A percentile compares a stretch with the other conserved stretches of the same genome.
These are phyloP conservation scores for Globisporangium rhizosaccharum DNA, from an alignment of 352 stramenopile genomes.

Conservation along the genomic window DNA sequence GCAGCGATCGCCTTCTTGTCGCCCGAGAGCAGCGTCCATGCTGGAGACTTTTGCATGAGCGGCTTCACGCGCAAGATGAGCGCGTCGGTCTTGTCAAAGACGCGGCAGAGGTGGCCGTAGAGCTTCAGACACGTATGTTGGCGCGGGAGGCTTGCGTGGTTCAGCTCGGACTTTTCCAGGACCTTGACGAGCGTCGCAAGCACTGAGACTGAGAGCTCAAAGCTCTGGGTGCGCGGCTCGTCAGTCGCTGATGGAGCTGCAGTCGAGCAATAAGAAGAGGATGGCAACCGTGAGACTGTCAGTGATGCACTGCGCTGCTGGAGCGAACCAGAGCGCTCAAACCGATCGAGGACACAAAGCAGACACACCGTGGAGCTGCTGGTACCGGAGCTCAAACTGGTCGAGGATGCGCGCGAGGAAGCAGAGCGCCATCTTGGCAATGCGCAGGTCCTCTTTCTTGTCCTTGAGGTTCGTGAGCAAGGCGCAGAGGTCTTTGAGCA, in stretches of 20 bases:
- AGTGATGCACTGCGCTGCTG: neutral
- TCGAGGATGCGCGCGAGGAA: conserved; percentile 57
- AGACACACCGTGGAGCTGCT: conserved; percentile 4
- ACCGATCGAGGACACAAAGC: neutral
- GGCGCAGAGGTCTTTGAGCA: conserved; percentile 57
- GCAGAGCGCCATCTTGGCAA: conserved; percentile 55
- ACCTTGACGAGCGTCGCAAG: conserved; percentile 38
- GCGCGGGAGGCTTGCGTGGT: conserved; percentile 36
- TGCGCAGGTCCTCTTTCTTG: conserved; percentile 76
- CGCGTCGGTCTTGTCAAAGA: conserved; percentile 44
- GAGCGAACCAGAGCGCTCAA: neutral
- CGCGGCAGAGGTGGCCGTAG: conserved; percentile 49
- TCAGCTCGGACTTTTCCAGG: conserved; percentile 47
- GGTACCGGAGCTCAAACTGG: conserved; percentile 48
- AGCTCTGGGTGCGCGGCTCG: conserved; percentile 33
- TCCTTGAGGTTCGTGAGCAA: conserved; percentile 70
- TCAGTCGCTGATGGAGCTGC: neutral
- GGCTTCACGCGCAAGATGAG: conserved; percentile 30
- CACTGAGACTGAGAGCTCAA: conserved; percentile 37
- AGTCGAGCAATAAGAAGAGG: neutral
- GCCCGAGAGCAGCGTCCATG: conserved; percentile 31
- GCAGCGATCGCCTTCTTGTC: conserved; percentile 44
- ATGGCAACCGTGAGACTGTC: neutral
- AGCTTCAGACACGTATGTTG: conserved; percentile 51
- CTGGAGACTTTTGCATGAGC: conserved; percentile 49